Evolutionary conservation across 805 yeast genomes (phyloP), one percentile per base, ranked within the genome.

Genomic region (Candida xiaguanensis): DNA sequence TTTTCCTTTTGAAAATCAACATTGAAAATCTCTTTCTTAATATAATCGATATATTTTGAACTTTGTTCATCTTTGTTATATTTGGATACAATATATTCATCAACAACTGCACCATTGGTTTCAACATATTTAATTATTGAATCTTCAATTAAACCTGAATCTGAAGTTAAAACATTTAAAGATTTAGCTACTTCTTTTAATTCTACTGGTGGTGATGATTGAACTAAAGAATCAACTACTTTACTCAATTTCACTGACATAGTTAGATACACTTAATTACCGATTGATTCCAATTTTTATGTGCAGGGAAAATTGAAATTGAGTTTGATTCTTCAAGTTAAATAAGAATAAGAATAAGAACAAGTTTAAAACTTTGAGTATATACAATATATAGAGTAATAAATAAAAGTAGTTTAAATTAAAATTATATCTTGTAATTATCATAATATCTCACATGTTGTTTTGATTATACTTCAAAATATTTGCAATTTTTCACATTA

Each of bases 11-110:
- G 54, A 45, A 80, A 75, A 54, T 85, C 85, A 34, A 83, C 77
- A 40, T 77, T 76, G 56, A 83, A 82, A 29, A 66, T 56, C 37
- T 72, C 55, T 18, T 72, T 68, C 20, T 58, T 61, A 1, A 60
- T 59, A 22, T 71, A 74, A 52, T 85, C 95, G 47, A 71, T 51
- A 46, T 63, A 72, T 51, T 78, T 80, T 12, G 78, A 56, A 4
- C 67, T 54, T 14, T 36, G 35, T 4, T 46, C 31, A 36, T 57
- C 61, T 42, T 65, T 66, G 44, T 61, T 67, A 41, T 48, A 50
- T 31, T 55, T 52, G 32, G 61, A 53, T 17, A 68, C 70, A 35
- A 68, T 55, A 43, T 56, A 58, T 2, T 50, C 52, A 1, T 67
- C 54, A 28, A 14, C 5, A 28, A 63, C 52, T 1, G 55, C 56